Percentiles rank a stretch among this genome's conserved stretches.
These are phyloP conservation scores for Immersiporthe knoxdaviesiana DNA, from an alignment of 2,329 filamentous ascomycete genomes.

Conservation along the genomic window DNA sequence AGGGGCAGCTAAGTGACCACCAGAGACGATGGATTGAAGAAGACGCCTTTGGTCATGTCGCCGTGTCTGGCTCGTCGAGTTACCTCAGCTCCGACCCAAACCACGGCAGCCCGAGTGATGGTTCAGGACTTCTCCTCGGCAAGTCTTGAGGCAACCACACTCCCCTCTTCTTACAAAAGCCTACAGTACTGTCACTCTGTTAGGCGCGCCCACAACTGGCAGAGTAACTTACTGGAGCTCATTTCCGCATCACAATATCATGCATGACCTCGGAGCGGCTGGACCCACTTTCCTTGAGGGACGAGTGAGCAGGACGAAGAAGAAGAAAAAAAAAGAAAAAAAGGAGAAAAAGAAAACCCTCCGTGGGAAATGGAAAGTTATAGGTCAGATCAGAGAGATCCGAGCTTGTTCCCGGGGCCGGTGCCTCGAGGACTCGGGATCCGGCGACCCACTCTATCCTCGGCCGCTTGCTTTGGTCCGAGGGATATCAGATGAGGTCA, in stretches of 20 bases:
- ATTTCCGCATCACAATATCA: background rate
- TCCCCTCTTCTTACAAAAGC: background rate
- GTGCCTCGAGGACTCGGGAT: background rate
- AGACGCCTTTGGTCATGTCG: background rate
- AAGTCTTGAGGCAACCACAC: background rate
- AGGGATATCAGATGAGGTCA: constrained; percentile 11
- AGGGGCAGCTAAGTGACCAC: background rate
- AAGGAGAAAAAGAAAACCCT: background rate
- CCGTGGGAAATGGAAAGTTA: background rate
- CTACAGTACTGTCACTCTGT: background rate
- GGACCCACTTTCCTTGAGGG: background rate
- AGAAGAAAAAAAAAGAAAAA: no score
- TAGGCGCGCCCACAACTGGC: no score
- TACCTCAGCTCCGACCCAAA: background rate
- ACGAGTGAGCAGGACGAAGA: no score
- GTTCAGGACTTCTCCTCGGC: background rate
- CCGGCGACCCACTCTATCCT: background rate
- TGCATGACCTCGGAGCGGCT: background rate
- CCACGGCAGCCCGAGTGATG: background rate
- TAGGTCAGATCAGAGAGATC: background rate
- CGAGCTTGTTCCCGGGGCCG: background rate
- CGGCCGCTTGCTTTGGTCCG: background rate
- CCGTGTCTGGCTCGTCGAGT: background rate
- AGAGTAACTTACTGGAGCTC: background rate
- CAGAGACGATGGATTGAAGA: background rate